phyloP scores from a whole-genome alignment of 164 flowering plant species.

The Vitis rupestris region DNA sequence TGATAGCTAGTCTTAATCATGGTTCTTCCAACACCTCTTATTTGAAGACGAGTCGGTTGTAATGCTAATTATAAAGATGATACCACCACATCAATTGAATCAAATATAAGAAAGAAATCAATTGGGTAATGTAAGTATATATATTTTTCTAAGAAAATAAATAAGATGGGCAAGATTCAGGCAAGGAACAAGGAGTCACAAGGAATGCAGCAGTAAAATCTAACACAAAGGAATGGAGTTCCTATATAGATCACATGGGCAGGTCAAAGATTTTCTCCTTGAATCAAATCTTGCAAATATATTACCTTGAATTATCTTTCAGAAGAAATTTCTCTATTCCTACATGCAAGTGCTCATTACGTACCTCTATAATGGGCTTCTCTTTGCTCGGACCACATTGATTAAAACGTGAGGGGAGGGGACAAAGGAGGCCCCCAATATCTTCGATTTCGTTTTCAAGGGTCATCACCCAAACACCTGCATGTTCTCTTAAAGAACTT shows the following conservation, averaged over 20 bases:
- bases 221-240: constrained; percentile 10
- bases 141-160: too few relatives aligned
- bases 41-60: too few relatives aligned
- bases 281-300: not conserved
- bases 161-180: not conserved
- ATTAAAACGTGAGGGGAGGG: constrained; percentile 14
- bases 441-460: constrained; percentile 25
- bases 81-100: too few relatives aligned
- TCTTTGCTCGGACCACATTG: constrained; percentile 6
- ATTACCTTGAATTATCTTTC: not conserved
- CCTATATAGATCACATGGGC: constrained; percentile 12
- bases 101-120: too few relatives aligned
- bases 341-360: too few relatives aligned
- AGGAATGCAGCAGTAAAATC: not conserved
- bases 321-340: not conserved
- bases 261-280: not conserved
- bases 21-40: too few relatives aligned
- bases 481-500: constrained; percentile 53
- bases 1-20: too few relatives aligned
- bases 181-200: not conserved
- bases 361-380: not conserved
- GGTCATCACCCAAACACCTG: constrained; percentile 44
- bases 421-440: constrained; percentile 34
- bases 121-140: too few relatives aligned
- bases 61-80: too few relatives aligned